phyloP scores from a whole-genome alignment of 176 grass and related monocot genomes.

The Carex myosuroides region DNA sequence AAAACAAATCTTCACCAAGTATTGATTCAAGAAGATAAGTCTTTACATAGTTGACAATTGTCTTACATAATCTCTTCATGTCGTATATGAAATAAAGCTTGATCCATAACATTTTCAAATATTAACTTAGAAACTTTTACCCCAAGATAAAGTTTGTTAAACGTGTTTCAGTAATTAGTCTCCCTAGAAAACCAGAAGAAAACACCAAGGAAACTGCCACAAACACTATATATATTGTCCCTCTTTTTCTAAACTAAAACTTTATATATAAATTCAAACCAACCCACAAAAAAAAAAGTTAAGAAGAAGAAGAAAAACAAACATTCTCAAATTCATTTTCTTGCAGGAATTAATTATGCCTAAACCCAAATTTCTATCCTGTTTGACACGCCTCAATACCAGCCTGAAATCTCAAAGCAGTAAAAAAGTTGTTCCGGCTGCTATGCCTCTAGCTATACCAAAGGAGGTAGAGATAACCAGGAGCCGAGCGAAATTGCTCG shows the following conservation, averaged over 20 bases:
- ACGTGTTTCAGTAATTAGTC: neutral
- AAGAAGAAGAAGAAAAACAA: neutral
- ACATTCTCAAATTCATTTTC: neutral
- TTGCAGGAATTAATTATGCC: neutral
- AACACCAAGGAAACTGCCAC: neutral
- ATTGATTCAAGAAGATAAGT: neutral
- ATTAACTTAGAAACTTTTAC: no score
- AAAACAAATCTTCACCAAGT: neutral
- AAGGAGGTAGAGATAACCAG: slow-evolving; percentile 4
- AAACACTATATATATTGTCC: neutral
- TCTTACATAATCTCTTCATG: neutral
- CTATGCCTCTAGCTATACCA: neutral
- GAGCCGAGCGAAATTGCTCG: slow-evolving; percentile 11
- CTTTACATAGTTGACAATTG: neutral
- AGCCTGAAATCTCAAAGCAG: neutral
- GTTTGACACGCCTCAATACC: neutral
- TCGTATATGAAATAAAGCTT: neutral
- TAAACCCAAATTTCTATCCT: neutral
- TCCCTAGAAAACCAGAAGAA: neutral
- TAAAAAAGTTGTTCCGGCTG: neutral
- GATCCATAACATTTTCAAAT: neutral
- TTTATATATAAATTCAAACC: neutral
- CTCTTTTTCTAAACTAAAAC: neutral
- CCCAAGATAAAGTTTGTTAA: neutral
- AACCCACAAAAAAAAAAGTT: neutral